phyloP scores from a whole-genome alignment of 2,329 filamentous ascomycete genomes.

The Tolypocladium ovalisporum region DNA sequence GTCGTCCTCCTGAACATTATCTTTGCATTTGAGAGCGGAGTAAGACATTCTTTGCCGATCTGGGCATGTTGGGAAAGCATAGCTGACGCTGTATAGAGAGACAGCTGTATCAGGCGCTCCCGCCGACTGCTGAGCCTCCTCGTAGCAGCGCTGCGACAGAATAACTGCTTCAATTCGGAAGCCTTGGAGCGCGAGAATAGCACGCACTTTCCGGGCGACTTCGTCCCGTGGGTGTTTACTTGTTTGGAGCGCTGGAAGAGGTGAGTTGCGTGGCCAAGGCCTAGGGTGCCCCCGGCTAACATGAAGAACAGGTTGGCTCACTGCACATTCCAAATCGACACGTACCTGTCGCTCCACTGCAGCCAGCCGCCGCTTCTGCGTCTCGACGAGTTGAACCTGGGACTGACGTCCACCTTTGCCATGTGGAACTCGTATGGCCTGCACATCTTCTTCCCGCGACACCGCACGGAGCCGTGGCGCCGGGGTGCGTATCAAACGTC shows the following conservation, averaged over 20 bases:
- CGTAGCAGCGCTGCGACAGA: constrained; percentile 20
- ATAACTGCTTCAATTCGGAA: constrained; percentile 23
- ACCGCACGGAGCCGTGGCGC: constrained; percentile 18
- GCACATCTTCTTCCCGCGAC: constrained; percentile 22
- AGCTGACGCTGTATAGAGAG: constrained; percentile 13
- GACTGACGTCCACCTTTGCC: constrained; percentile 20
- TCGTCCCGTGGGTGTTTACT: constrained; percentile 21
- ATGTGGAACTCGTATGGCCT: constrained; percentile 27
- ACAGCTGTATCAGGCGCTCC: constrained; percentile 18
- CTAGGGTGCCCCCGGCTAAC: neutral
- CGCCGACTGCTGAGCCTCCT: constrained; percentile 23
- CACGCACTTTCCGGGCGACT: constrained; percentile 23
- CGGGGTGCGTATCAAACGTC: constrained; percentile 18
- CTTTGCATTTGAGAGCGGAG: constrained; percentile 26
- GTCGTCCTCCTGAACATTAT: constrained; percentile 25
- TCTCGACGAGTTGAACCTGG: constrained; percentile 25
- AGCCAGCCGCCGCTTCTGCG: constrained; percentile 20
- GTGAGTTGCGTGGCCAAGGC: constrained; percentile 9
- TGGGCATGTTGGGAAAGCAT: fast-evolving
- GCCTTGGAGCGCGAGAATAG: constrained; percentile 22
- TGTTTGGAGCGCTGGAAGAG: constrained; percentile 23
- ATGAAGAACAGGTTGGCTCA: constrained; percentile 18
- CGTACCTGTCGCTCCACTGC: constrained; percentile 21
- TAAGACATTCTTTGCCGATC: constrained; percentile 7
- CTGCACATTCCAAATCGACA: constrained; percentile 26